A percentile compares a stretch with the other conserved stretches of the same genome.
Conservation (phyloP, 805 yeast species). For the Lipomyces yamanashiensis region DNA sequence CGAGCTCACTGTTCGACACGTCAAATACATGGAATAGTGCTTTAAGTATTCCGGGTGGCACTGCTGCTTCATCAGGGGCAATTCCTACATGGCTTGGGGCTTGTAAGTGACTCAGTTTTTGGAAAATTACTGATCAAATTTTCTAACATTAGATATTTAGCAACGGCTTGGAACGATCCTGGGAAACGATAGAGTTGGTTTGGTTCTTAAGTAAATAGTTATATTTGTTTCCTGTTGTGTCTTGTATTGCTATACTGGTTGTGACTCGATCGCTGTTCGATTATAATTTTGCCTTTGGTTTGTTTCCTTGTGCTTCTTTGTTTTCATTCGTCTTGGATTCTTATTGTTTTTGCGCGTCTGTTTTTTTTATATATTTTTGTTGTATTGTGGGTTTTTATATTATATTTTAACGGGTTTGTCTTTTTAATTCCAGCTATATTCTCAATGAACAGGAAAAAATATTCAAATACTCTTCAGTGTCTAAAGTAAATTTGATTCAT, state of each 20-base stretch:
- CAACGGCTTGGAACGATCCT: slow-evolving; percentile 14
- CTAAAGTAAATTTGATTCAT: background rate
- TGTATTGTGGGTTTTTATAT: slow-evolving; percentile 16
- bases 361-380: background rate
- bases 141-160: background rate
- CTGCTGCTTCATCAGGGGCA: slow-evolving; percentile 4
- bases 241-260: background rate
- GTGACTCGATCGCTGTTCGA: background rate
- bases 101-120: background rate
- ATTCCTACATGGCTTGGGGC: slow-evolving; percentile 10
- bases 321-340: slow-evolving; percentile 3
- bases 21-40: slow-evolving; percentile 27
- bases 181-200: slow-evolving; percentile 2
- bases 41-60: slow-evolving; percentile 20
- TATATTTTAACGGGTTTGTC: slow-evolving; percentile 9
- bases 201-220: background rate
- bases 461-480: background rate
- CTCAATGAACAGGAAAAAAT: background rate
- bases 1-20: slow-evolving; percentile 17
- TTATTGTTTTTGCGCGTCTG: background rate
- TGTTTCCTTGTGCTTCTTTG: background rate
- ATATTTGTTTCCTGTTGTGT: background rate
- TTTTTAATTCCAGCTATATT: slow-evolving; percentile 6
- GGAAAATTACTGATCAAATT: too few relatives aligned
- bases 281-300: background rate